A percentile compares a stretch with the other conserved stretches of the same genome.
These are phyloP conservation scores for Trametes pubescens DNA, from an alignment of 1,284 basidiomycete genomes.

Conservation along the genomic window DNA sequence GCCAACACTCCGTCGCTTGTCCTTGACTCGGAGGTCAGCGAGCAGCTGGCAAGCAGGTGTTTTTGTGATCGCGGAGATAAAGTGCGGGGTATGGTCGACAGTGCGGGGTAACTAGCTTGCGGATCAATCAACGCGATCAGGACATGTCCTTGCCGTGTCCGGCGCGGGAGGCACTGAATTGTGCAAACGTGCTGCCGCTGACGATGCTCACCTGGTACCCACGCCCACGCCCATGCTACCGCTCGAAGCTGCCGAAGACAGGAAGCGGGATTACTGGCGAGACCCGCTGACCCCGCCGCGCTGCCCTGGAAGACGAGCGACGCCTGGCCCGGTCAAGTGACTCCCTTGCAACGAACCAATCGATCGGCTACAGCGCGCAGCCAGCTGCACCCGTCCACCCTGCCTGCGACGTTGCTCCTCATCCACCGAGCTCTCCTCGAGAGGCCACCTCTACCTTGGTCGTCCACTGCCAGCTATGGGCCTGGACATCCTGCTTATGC, in stretches of 20 bases:
- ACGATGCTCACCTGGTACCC: background rate
- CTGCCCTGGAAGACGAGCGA: slow-evolving; percentile 11
- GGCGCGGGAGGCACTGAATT: slow-evolving; percentile 1
- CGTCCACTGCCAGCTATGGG: slow-evolving; percentile 28
- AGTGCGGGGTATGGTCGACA: slow-evolving; percentile 24
- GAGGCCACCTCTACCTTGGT: slow-evolving; percentile 10
- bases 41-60: background rate
- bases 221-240: slow-evolving; percentile 10
- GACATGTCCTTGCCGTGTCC: background rate
- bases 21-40: too few relatives aligned
- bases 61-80: slow-evolving; percentile 4
- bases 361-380: slow-evolving; percentile 31
- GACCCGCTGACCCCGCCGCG: slow-evolving; percentile 26
- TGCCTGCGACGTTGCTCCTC: slow-evolving; percentile 22
- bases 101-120: slow-evolving; percentile 24
- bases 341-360: slow-evolving; percentile 29
- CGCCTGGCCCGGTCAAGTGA: slow-evolving; percentile 31
- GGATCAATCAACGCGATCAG: slow-evolving; percentile 28
- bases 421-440: slow-evolving; percentile 11
- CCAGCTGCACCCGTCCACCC: slow-evolving; percentile 8
- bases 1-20: too few relatives aligned
- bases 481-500: slow-evolving; percentile 31
- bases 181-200: slow-evolving; percentile 6
- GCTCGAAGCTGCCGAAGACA: slow-evolving; percentile 19
- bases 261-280: slow-evolving; percentile 15